Evolutionary conservation across 257 asterid genomes (phyloP), one percentile per base, ranked within the genome.

Genomic region (Dorcoceras hygrometricum): DNA sequence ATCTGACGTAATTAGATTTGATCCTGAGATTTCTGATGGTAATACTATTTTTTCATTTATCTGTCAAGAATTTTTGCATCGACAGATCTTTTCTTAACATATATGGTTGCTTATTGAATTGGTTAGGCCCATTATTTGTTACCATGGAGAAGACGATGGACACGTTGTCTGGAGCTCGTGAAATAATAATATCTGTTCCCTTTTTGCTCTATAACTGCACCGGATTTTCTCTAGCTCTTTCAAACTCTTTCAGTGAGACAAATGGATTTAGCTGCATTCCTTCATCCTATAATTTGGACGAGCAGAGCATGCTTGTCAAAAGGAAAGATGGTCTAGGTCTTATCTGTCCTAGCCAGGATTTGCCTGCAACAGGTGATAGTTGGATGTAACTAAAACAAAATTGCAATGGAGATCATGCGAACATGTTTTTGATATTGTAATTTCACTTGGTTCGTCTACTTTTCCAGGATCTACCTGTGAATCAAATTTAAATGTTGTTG

Each of bases 121-220:
- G 57, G 69, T 83, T 75, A 93, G 98, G 95, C 56, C 94, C 95
- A 73, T 74, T 93, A 69, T 84, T 68, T 62, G 82, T 90, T 75
- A 84, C 88, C 32, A 70, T 86, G 82, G 99, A 93, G 80, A 93
- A 90, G 75, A 87, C 82, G 67, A 88, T 93, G 97, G 95, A 90
- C 81, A 93, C 95, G 12, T 85, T 86, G 73, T 88, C 96, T 68
- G 99, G 99, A 75, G 90, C 95, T 69, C 97, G 99, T 78, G 99
- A 88, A 85, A 73, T 93, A 71, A 75, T 83, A 69, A 70, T 93
- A 68, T 90, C 85, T 68, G 90, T 86, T 71, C 95, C 99, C 8
- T 88, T 85, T 75, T 80, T 93, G 82, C 78, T 93, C 82, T 93
- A 84, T 73, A 93, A 88, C 74, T 88, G 97, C 80, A 82, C 95